Evolutionary conservation across 768 basidiomycete genomes (phyloP).

Genomic region (Agaricus subrufescens): DNA sequence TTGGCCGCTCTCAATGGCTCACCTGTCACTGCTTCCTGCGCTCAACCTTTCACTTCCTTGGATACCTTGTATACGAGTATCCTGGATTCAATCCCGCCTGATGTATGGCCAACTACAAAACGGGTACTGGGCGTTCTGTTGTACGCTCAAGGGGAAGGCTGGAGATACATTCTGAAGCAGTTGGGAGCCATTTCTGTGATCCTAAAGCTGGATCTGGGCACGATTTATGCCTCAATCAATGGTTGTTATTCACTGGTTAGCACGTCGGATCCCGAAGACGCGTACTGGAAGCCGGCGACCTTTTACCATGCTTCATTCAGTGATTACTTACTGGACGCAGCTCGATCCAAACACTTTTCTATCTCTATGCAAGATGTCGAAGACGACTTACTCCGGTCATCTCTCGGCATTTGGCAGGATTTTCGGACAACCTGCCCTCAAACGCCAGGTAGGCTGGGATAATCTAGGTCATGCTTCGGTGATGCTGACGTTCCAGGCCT

Average conservation of each 20-base stretch:
- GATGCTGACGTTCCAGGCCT: too few species aligned
- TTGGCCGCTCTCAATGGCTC: neutral
- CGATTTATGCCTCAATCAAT: neutral
- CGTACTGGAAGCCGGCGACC: neutral
- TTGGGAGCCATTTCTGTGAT: neutral
- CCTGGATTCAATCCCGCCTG: neutral
- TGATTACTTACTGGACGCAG: neutral
- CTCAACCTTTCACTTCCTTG: neutral
- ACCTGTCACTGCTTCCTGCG: neutral
- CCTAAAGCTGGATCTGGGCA: neutral
- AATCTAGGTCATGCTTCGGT: too few species aligned
- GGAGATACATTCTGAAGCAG: neutral
- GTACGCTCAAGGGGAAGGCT: neutral
- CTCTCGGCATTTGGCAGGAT: too few species aligned
- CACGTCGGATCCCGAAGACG: neutral
- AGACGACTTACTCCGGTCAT: too few species aligned
- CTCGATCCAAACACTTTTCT: neutral
- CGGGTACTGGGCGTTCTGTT: neutral
- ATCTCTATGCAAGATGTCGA: slow-evolving; percentile 9
- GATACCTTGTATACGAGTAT: neutral
- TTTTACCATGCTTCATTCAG: slow-evolving; percentile 34
- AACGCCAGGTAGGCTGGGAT: too few species aligned
- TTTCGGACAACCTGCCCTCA: too few species aligned
- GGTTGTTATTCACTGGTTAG: neutral
- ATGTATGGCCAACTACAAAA: neutral